Evolutionary conservation across 2,329 filamentous ascomycete genomes (phyloP).

Genomic region (Exophiala bonariae): DNA sequence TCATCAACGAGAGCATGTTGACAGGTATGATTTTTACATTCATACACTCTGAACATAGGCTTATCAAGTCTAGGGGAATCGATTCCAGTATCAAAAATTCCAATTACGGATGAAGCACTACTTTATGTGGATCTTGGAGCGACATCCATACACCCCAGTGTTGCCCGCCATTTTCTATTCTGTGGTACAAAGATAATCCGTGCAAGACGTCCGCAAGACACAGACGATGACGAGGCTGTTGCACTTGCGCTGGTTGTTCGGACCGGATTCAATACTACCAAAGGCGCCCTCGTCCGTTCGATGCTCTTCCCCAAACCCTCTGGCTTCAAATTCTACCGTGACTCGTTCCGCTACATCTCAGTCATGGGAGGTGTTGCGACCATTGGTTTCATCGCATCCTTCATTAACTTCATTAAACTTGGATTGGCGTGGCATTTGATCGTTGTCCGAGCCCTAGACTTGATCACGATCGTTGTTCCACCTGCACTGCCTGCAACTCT

Average conservation of each 20-base stretch:
- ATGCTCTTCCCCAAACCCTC: constrained; percentile 99
- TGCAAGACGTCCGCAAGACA: constrained; percentile 82
- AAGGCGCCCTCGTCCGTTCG: constrained; percentile 89
- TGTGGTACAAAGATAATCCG: constrained; percentile 94
- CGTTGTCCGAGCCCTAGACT: constrained; percentile 83
- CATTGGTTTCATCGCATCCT: constrained; percentile 84
- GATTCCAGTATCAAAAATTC: constrained; percentile 90
- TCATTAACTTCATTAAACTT: constrained; percentile 88
- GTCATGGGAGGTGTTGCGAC: constrained; percentile 89
- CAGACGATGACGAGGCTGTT: constrained; percentile 81
- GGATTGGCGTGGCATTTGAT: constrained; percentile 86
- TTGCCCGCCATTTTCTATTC: constrained; percentile 88
- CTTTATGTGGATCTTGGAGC: constrained; percentile 73
- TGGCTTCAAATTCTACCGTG: constrained; percentile 96
- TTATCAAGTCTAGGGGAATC: constrained; percentile 67
- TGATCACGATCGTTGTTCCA: constrained; percentile 97
- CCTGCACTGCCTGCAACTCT: constrained; percentile 91
- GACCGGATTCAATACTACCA: constrained; percentile 96
- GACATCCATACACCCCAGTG: constrained; percentile 76
- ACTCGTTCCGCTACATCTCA: constrained; percentile 96
- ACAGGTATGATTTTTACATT: constrained; percentile 55
- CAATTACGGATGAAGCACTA: constrained; percentile 79
- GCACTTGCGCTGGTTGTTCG: constrained; percentile 88
- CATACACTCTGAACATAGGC: not conserved
- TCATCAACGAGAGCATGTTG: constrained; percentile 99